A percentile compares a stretch with the other conserved stretches of the same genome.
phyloP scores from a whole-genome alignment of 1,284 basidiomycete species.

The Omphalotus olearius region DNA sequence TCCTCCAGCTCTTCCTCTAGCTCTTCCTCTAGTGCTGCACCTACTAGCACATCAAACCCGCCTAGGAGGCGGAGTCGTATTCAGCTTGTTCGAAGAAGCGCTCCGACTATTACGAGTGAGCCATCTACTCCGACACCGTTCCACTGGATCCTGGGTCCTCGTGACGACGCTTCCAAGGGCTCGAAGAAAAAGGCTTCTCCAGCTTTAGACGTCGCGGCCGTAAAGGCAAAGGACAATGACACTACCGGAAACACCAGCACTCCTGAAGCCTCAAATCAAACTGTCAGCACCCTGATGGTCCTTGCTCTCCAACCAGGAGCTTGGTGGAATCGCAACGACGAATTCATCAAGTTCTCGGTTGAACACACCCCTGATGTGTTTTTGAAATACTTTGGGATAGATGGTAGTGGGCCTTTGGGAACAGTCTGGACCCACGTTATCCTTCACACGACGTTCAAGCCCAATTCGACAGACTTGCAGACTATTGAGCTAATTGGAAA shows the following conservation, averaged over 20 bases:
- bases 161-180: not conserved
- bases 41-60: not conserved
- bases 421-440: slow-evolving; percentile 6
- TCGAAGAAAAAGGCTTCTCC: not conserved
- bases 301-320: slow-evolving; percentile 2
- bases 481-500: slow-evolving; percentile 4
- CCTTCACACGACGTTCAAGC: slow-evolving; percentile 5
- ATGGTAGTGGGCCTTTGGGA: slow-evolving; percentile 2
- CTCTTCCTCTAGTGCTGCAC: not conserved
- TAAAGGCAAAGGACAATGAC: not conserved
- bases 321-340: slow-evolving; percentile 1
- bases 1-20: not conserved
- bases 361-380: slow-evolving; percentile 5
- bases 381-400: slow-evolving; percentile 3
- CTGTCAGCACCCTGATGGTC: not conserved
- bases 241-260: not conserved
- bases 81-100: not conserved
- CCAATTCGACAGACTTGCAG: slow-evolving; percentile 9
- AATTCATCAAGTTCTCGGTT: not conserved
- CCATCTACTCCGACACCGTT: not conserved
- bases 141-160: not conserved
- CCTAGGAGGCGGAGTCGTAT: not conserved
- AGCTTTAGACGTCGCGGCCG: not conserved
- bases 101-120: not conserved
- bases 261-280: not conserved